phyloP scores from a whole-genome alignment of 495 filamentous ascomycete species.

The Podospora pseudocomata region DNA sequence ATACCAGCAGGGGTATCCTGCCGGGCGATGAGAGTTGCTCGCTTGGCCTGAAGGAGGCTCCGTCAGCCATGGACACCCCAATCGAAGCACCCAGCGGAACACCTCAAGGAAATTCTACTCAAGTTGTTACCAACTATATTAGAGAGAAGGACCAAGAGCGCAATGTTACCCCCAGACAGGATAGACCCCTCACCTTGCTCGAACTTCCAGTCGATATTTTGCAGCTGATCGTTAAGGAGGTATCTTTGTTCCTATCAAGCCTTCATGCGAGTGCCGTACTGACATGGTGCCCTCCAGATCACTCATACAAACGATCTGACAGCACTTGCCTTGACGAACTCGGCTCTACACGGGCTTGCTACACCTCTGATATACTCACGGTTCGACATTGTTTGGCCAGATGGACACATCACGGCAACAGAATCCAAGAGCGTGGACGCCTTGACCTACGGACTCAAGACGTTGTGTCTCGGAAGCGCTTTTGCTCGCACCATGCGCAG shows the following conservation, averaged over 20 bases:
- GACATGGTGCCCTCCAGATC: slow-evolving; percentile 49
- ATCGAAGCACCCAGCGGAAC: background rate
- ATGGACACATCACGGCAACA: slow-evolving; percentile 58
- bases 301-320: slow-evolving; percentile 86
- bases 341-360: slow-evolving; percentile 73
- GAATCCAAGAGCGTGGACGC: slow-evolving; percentile 80
- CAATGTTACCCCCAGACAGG: slow-evolving; percentile 33
- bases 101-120: slow-evolving; percentile 11
- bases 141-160: slow-evolving; percentile 43
- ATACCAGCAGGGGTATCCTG: slow-evolving; percentile 10
- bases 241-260: slow-evolving; percentile 33
- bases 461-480: slow-evolving; percentile 74
- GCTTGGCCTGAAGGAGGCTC: slow-evolving; percentile 13
- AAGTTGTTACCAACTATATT: slow-evolving; percentile 29
- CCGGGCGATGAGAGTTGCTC: slow-evolving; percentile 10
- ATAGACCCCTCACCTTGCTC: slow-evolving; percentile 52
- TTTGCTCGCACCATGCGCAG: slow-evolving; percentile 55
- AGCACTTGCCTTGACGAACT: slow-evolving; percentile 77
- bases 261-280: slow-evolving; percentile 3
- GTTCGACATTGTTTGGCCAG: slow-evolving; percentile 95
- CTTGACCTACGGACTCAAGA: slow-evolving; percentile 84
- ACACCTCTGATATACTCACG: slow-evolving; percentile 86
- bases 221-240: slow-evolving; percentile 86
- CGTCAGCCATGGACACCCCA: slow-evolving; percentile 9
- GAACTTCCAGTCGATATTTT: slow-evolving; percentile 86